phyloP scores from a whole-genome alignment of 768 basidiomycete species.

The Lentinula sp. region DNA sequence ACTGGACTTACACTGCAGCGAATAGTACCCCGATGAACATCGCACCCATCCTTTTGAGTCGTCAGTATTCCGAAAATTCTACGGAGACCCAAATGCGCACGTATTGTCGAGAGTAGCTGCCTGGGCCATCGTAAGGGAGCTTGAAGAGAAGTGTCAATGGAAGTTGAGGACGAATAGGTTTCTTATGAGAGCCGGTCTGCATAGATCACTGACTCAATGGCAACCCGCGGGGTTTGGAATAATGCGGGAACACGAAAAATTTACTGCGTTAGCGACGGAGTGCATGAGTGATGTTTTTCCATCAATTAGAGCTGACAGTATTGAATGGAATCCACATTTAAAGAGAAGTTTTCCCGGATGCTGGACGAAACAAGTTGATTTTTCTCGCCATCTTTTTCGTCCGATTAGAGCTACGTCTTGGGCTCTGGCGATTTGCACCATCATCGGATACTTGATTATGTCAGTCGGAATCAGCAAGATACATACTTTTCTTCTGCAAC shows the following conservation, averaged over 20 bases:
- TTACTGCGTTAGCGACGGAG: not conserved
- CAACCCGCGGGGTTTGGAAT: not conserved
- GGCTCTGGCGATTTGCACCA: too few relatives aligned
- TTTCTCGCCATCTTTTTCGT: too few relatives aligned
- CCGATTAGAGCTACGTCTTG: too few relatives aligned
- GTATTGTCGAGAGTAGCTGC: slow-evolving; percentile 3
- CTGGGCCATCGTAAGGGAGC: not conserved
- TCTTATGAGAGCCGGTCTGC: not conserved
- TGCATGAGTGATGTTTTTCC: not conserved
- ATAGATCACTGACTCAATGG: not conserved
- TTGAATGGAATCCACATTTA: too few relatives aligned
- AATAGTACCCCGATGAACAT: slow-evolving; percentile 1
- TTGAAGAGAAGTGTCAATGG: too few relatives aligned
- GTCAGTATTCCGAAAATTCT: not conserved
- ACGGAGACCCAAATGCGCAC: not conserved
- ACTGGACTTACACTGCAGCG: not conserved
- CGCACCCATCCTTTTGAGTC: not conserved
- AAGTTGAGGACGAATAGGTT: not conserved
- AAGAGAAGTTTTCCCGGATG: too few relatives aligned
- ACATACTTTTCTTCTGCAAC: too few relatives aligned
- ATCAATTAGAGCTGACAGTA: not conserved
- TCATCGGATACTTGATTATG: too few relatives aligned
- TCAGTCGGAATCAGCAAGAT: too few relatives aligned
- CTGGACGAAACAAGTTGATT: too few relatives aligned
- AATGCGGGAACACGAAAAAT: not conserved